A percentile compares a stretch with the other conserved stretches of the same genome.
phyloP scores from a whole-genome alignment of 306 rosid species.

The Elaeagnus macrophylla region DNA sequence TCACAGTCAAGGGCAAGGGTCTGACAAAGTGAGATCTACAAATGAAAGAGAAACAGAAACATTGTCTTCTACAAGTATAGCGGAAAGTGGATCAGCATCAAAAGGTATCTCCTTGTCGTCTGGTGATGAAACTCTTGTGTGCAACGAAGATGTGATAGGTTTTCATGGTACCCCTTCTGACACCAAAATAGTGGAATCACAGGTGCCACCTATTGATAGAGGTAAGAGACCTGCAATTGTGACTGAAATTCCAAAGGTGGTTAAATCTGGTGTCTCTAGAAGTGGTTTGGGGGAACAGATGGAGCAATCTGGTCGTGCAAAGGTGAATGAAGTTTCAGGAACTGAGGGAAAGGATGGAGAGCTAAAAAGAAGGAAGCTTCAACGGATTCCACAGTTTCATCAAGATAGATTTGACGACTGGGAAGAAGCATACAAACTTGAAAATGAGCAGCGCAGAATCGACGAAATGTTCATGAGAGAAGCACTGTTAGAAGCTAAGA shows the following conservation, averaged over 20 bases:
- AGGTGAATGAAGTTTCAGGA: conserved; percentile 35
- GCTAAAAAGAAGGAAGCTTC: conserved; percentile 69
- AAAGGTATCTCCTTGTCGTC: conserved; percentile 40
- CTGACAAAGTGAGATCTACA: conserved; percentile 23
- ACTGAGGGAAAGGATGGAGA: conserved; percentile 44
- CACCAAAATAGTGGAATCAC: conserved; percentile 26
- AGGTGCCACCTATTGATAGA: conserved; percentile 25
- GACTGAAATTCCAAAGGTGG: conserved; percentile 14
- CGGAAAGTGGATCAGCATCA: conserved; percentile 39
- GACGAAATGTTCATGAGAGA: conserved; percentile 94
- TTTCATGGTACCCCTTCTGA: conserved; percentile 34
- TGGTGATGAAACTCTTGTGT: conserved; percentile 36
- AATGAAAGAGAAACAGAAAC: conserved; percentile 43
- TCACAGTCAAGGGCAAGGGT: conserved; percentile 33
- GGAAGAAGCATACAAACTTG: conserved; percentile 76
- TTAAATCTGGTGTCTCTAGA: conserved; percentile 22
- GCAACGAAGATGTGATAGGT: conserved; percentile 33
- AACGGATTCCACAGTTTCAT: conserved; percentile 55
- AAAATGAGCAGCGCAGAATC: conserved; percentile 52
- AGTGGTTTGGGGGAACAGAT: conserved; percentile 33
- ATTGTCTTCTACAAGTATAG: conserved; percentile 30
- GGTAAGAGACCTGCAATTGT: conserved; percentile 10
- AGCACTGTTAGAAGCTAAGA: conserved; percentile 88
- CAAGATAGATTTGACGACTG: conserved; percentile 84
- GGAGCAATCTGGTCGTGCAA: conserved; percentile 29